Evolutionary conservation across 2,329 filamentous ascomycete genomes (phyloP), one percentile per base, ranked within the genome.

Genomic region (Scorias spongiosa): DNA sequence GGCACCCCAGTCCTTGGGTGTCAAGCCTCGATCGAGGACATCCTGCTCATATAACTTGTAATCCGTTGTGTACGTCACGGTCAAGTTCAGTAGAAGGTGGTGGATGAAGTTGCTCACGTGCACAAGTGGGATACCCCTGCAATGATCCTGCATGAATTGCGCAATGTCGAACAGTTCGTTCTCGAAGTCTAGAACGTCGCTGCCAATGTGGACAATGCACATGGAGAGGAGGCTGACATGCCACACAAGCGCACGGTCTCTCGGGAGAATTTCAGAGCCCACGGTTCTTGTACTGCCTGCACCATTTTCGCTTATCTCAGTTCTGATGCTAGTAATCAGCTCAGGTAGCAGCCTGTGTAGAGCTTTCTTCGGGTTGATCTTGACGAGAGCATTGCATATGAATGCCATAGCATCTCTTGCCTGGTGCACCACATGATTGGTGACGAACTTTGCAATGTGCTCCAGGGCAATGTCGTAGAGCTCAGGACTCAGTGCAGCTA

Each of bases 41-140:
- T 77, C 72, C n/a, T 81, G 78, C 61, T 96, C 88, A 60, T 89
- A 95, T 42, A 95, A 71, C 9, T 80, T 77, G 58, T 87, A 86
- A 59, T 98, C 91, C 46, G 87, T 79, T 2, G 89, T 87, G 59
- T 96, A 98, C 0, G 86, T 95, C 49, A 89, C 83, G 0, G 91
- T 96, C 43, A 96, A 68, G 61, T 96, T 96, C 49, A 98, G 79
- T 11, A 98, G 72, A 32, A 98, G 73, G 61, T 98, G 93, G 63
- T 98, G 91, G 45, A 96, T 88, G 62, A 88, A 95, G 65, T 98
- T 98, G 46, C 89, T 96, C 36, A 96, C 82, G 62, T 98, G 86
- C 39, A 96, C 87, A 1, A 91, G 93, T 0, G 91, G 87, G 47
- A 95, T 80, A 17, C 91, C 91, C 54, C 84, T 81, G 63, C 91